phyloP scores from a whole-genome alignment of 148 eudicot genomes.

The Talinum fruticosum region DNA sequence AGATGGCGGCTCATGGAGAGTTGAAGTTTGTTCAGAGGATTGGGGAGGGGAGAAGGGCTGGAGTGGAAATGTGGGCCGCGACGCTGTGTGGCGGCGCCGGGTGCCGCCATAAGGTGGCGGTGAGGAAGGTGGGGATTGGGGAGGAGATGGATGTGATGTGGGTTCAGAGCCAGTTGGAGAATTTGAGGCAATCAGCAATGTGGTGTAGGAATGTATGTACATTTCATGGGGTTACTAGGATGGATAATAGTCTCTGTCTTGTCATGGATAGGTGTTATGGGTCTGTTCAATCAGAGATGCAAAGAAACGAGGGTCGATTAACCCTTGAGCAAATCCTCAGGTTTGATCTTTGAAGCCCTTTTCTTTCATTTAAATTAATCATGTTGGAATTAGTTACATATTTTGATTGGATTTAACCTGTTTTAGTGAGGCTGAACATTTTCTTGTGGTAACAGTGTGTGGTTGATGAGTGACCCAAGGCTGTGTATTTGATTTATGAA shows the following conservation, averaged over 20 bases:
- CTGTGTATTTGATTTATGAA: background rate
- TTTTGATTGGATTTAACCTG: background rate
- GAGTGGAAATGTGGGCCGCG: conserved; percentile 76
- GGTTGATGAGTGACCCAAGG: background rate
- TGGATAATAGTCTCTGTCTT: conserved; percentile 52
- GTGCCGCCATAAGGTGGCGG: conserved; percentile 78
- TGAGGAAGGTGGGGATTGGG: conserved; percentile 61
- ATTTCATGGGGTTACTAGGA: conserved; percentile 60
- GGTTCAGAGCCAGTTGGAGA: conserved; percentile 74
- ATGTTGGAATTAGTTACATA: background rate
- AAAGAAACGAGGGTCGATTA: conserved; percentile 73
- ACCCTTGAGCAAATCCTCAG: conserved; percentile 97
- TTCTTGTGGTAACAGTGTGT: background rate
- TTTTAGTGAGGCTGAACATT: background rate
- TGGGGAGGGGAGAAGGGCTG: conserved; percentile 59
- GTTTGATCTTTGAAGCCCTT: conserved; percentile 27
- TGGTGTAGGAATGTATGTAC: conserved; percentile 94
- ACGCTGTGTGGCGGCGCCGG: conserved; percentile 33
- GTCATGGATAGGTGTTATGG: conserved; percentile 82
- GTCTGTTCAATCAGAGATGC: conserved; percentile 81
- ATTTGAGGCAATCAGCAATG: conserved; percentile 64
- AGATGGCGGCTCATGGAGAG: conserved; percentile 60
- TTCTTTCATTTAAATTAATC: background rate
- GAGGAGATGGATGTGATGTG: conserved; percentile 74
- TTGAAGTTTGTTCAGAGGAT: conserved; percentile 55